Evolutionary conservation across 306 rosid genomes (phyloP).

Genomic region (Rosa rugosa): DNA sequence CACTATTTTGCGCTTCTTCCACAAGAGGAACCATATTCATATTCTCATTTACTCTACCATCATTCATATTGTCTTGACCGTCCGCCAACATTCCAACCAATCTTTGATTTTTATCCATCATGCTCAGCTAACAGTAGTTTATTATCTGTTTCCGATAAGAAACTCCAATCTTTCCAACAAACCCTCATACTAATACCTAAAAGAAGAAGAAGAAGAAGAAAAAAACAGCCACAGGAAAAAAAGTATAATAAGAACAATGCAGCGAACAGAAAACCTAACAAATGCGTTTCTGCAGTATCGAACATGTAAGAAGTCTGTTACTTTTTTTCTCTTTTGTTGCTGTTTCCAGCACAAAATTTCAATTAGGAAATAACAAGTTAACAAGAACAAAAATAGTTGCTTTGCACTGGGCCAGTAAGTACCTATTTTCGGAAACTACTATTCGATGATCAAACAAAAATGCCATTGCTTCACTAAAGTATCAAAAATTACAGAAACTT

Average conservation of each 20-base stretch:
- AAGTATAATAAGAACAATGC: neutral
- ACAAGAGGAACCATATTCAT: constrained; percentile 58
- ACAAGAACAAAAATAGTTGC: neutral
- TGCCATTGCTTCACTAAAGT: neutral
- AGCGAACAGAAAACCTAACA: neutral
- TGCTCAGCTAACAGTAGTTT: constrained; percentile 18
- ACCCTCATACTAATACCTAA: constrained; percentile 8
- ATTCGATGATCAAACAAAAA: neutral
- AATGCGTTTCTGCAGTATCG: neutral
- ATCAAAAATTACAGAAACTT: neutral
- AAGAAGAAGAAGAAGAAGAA: no score
- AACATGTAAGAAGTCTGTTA: neutral
- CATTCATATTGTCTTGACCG: constrained; percentile 36
- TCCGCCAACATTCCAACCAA: constrained; percentile 21
- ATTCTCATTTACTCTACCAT: constrained; percentile 33
- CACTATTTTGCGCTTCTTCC: constrained; percentile 50
- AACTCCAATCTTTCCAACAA: neutral
- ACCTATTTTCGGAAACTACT: constrained; percentile 2
- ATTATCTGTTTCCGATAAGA: constrained; percentile 8
- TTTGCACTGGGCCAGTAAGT: neutral
- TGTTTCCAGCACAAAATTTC: neutral
- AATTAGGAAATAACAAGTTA: neutral
- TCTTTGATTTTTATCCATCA: constrained; percentile 26
- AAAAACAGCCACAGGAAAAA: neutral
- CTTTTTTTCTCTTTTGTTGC: neutral